Percentiles rank a stretch among this genome's conserved stretches.
Evolutionary conservation across 2,329 filamentous ascomycete species (phyloP).

Genomic region (Domatiomyces globalis): DNA sequence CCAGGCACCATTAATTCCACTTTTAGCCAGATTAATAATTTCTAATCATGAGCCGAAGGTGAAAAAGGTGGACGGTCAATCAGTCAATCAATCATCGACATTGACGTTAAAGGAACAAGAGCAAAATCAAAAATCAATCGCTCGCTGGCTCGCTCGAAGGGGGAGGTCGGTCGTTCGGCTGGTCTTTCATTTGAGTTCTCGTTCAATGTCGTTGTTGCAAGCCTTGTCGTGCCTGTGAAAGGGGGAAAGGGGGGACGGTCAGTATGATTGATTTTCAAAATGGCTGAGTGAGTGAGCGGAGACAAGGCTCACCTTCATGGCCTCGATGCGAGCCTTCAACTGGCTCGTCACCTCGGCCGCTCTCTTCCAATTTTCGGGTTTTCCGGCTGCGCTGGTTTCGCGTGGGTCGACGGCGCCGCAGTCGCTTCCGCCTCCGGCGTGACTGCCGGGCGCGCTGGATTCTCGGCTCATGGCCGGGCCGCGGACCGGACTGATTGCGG

Average conservation of each 20-base stretch:
- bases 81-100: no score
- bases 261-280: background rate
- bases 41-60: no score
- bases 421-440: background rate
- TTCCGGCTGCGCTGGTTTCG: constrained; percentile 1
- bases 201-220: constrained; percentile 16
- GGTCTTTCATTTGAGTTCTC: background rate
- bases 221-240: constrained; percentile 30
- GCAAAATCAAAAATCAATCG: background rate
- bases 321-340: constrained; percentile 90
- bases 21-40: no score
- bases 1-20: no score
- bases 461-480: constrained; percentile 17
- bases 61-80: no score
- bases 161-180: background rate
- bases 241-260: background rate
- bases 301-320: constrained; percentile 62
- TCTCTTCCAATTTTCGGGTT: constrained; percentile 77
- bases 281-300: background rate
- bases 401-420: constrained; percentile 1
- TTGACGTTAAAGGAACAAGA: background rate
- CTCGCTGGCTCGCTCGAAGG: background rate
- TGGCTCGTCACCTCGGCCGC: constrained; percentile 97
- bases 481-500: constrained; percentile 28
- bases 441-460: constrained; percentile 2